phyloP scores from a whole-genome alignment of 78 protist species.

The Anaeramoeba flamelloides region DNA sequence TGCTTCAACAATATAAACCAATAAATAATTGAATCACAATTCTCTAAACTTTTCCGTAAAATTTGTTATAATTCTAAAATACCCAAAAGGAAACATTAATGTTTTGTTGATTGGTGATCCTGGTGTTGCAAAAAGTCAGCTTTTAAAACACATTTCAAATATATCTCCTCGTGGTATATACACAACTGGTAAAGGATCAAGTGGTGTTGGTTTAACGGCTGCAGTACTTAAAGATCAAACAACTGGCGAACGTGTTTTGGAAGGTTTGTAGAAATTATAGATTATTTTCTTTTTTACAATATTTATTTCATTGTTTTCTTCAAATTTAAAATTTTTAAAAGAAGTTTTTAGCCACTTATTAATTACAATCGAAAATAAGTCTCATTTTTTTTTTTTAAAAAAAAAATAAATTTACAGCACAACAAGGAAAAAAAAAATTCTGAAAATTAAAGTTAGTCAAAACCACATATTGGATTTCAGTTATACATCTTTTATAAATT shows the following conservation, averaged over 20 bases:
- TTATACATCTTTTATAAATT: too few species aligned
- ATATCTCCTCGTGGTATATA: conserved; percentile 57
- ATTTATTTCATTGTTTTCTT: background rate
- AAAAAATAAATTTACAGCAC: too few species aligned
- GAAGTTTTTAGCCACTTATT: too few species aligned
- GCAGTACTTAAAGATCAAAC: conserved; percentile 66
- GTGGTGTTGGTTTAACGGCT: conserved; percentile 98
- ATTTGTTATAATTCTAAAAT: background rate
- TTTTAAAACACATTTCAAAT: conserved; percentile 51
- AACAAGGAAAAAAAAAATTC: too few species aligned
- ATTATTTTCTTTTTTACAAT: background rate
- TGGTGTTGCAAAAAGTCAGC: conserved; percentile 99
- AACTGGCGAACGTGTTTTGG: conserved; percentile 74
- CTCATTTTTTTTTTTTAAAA: too few species aligned
- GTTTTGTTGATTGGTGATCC: conserved; percentile 97
- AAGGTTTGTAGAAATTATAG: conserved; percentile 5
- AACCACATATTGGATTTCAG: too few species aligned
- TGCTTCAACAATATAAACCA: too few species aligned
- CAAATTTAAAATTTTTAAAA: background rate
- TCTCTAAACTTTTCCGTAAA: background rate
- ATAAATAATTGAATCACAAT: background rate
- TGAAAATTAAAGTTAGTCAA: too few species aligned
- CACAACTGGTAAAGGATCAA: conserved; percentile 15
- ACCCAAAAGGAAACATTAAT: conserved; percentile 64
- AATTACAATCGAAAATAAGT: too few species aligned